Base-by-base conservation (phyloP, 768 basidiomycete species). In the Lepiota subincarnata region DNA sequence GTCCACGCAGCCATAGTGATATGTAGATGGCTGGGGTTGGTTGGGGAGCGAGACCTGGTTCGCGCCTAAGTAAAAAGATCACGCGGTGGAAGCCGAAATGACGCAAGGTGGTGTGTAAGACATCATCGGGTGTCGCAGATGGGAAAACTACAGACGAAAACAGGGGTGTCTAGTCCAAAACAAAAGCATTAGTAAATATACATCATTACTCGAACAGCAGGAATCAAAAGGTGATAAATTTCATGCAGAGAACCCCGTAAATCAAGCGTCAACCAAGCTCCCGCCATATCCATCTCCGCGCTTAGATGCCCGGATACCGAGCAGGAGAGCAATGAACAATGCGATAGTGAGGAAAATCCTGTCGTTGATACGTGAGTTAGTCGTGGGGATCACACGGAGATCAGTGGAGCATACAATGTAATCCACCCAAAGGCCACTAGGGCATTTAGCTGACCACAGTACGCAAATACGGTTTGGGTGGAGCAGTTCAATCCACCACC, bases 401-500 rank as follows among this genome's bases (percentile, higher is more conserved):
- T 36, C 34, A 19, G 26, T 40, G 43, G 45, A 16, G 68, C 81
- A 57, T 57, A 88, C 87, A 84, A 87, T 59, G 80, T 77, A 12
- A 86, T 61, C 89, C 89, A 92, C 6, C 86, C 81, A 60, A 91
- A 90, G 16, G 71, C 89, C 62, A 84, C 79, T 1, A 87, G 67
- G 4, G 89, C 87, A 50, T 89, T 90, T 31, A 91, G 70, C 61
- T 92, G 89, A 24, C 79, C 80, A 62, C 89, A 92, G 56, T 89
- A 89, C 11, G 73, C 68, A 57, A 81, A 79, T 11, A 64, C 58
- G 11, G 66, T 66, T 59, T 81, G 70, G 13, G 71, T 77, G 13
- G 55, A 62, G 82, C 89, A 92, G 62, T 88, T 82, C 52, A 87
- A 64, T 8, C 84, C 81, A 12, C 89, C 89, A 11, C 84, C 83